Conservation (phyloP, 352 stramenopile species). For the Globisporangium splendens region DNA sequence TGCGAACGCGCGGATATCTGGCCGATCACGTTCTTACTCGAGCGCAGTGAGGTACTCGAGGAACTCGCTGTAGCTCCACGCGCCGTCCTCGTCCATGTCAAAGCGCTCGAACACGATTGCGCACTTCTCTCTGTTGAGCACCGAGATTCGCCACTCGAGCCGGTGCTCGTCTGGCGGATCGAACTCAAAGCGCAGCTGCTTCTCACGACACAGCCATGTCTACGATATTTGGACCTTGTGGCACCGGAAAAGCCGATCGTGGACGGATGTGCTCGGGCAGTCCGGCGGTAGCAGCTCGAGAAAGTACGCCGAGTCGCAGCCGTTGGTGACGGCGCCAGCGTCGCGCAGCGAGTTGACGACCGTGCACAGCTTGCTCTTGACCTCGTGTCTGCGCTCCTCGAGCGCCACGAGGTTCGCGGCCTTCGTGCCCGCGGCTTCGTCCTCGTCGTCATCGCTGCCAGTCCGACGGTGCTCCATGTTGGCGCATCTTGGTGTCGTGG, state of each 20-base stretch:
- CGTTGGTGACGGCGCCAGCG: slow-evolving; percentile 40
- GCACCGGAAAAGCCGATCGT: slow-evolving; percentile 29
- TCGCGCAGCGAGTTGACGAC: slow-evolving; percentile 42
- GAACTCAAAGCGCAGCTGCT: slow-evolving; percentile 37
- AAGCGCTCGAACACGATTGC: slow-evolving; percentile 45
- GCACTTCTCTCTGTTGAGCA: slow-evolving; percentile 49
- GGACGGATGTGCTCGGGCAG: slow-evolving; percentile 14
- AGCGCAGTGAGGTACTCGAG: slow-evolving; percentile 51
- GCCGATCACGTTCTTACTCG: slow-evolving; percentile 12
- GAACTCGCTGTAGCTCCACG: slow-evolving; percentile 59
- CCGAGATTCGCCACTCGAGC: slow-evolving; percentile 34
- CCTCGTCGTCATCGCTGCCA: slow-evolving; percentile 5
- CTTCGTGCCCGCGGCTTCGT: slow-evolving; percentile 2
- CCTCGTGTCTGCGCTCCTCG: slow-evolving; percentile 30
- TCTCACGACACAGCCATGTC: slow-evolving; percentile 13
- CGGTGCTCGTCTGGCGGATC: slow-evolving; percentile 32
- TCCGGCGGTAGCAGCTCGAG: slow-evolving; percentile 29
- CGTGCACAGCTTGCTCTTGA: slow-evolving; percentile 32
- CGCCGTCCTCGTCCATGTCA: slow-evolving; percentile 45
- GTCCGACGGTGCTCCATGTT: no score
- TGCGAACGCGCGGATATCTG: slow-evolving; percentile 31
- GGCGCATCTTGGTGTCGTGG: neutral
- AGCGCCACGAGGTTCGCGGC: slow-evolving; percentile 28
- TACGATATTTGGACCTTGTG: slow-evolving; percentile 17
- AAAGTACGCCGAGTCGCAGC: slow-evolving; percentile 52